A percentile compares a stretch with the other conserved stretches of the same genome.
Conservation (phyloP, 495 filamentous ascomycete species). For the Hyaloscypha hepaticicola region DNA sequence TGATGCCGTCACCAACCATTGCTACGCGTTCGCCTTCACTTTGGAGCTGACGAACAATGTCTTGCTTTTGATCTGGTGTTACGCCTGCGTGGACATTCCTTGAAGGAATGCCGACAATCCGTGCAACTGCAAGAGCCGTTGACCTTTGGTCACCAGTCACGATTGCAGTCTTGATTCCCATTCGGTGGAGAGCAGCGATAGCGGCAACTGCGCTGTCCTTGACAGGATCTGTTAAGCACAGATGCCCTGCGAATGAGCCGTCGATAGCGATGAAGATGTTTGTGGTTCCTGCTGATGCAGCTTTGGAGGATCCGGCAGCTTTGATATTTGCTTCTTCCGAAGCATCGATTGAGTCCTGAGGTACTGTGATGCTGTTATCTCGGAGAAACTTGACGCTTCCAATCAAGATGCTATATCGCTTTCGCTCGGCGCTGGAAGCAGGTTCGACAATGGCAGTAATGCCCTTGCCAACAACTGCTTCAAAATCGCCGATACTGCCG, state of each 20-base stretch:
- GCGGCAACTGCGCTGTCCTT: conserved; percentile 83
- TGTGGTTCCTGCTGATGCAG: conserved; percentile 62
- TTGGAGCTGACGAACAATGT: conserved; percentile 77
- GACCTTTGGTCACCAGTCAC: conserved; percentile 89
- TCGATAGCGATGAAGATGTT: conserved; percentile 91
- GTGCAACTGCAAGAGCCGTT: conserved; percentile 79
- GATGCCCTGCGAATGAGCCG: conserved; percentile 70
- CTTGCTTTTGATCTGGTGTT: conserved; percentile 83
- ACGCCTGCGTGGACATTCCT: conserved; percentile 77
- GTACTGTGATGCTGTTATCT: conserved; percentile 65
- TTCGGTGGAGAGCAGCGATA: conserved; percentile 76
- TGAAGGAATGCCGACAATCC: conserved; percentile 74
- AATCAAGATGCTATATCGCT: conserved; percentile 73
- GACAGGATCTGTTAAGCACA: conserved; percentile 84
- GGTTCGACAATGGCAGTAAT: conserved; percentile 82
- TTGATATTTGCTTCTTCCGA: conserved; percentile 55
- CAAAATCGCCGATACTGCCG: conserved; percentile 81
- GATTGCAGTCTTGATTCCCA: conserved; percentile 84
- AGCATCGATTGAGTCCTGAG: conserved; percentile 55
- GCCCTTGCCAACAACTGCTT: conserved; percentile 79
- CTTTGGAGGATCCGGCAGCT: conserved; percentile 39
- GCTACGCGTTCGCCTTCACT: conserved; percentile 71
- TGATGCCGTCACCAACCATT: conserved; percentile 99
- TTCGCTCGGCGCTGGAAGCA: conserved; percentile 58
- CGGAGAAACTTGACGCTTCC: conserved; percentile 78